A percentile compares a stretch with the other conserved stretches of the same genome.
Conservation (phyloP, 140 eudicot species). For the Oenanthe javanica region DNA sequence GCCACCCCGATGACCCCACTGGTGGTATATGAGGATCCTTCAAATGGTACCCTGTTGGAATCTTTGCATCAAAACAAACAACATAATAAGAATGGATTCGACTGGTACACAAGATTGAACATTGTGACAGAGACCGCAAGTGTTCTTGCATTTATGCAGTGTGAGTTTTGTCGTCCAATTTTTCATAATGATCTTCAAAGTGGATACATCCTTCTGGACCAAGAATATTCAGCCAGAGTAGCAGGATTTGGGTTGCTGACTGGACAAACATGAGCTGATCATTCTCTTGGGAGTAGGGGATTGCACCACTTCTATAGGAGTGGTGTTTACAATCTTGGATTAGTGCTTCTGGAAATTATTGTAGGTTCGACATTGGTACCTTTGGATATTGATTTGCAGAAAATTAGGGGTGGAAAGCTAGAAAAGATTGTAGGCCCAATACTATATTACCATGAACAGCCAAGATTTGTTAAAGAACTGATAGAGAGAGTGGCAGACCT, state of each 20-base stretch:
- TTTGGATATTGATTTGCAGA: constrained; percentile 35
- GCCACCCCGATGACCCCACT: background rate
- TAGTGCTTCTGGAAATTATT: constrained; percentile 67
- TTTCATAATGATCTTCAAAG: constrained; percentile 56
- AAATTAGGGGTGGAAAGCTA: constrained; percentile 63
- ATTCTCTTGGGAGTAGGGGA: background rate
- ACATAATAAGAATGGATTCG: constrained; percentile 31
- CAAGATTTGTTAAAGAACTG: constrained; percentile 47
- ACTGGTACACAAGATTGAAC: constrained; percentile 62
- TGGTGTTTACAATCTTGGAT: constrained; percentile 65
- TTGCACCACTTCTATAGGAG: constrained; percentile 5
- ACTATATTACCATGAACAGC: constrained; percentile 77
- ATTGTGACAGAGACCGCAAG: constrained; percentile 54
- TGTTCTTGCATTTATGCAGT: constrained; percentile 60
- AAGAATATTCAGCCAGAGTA: constrained; percentile 40
- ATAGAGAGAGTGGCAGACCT: constrained; percentile 71
- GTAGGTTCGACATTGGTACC: constrained; percentile 35
- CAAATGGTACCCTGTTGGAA: constrained; percentile 59
- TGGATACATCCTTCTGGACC: constrained; percentile 54
- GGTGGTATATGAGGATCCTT: constrained; percentile 63
- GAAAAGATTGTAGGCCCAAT: constrained; percentile 80
- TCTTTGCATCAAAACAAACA: constrained; percentile 31
- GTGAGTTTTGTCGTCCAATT: constrained; percentile 66
- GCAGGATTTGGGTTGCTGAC: constrained; percentile 49
- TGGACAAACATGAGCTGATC: background rate